These are phyloP conservation scores for Tremellales sp. DNA, from an alignment of 1,284 basidiomycete species.

Conservation along the genomic window DNA sequence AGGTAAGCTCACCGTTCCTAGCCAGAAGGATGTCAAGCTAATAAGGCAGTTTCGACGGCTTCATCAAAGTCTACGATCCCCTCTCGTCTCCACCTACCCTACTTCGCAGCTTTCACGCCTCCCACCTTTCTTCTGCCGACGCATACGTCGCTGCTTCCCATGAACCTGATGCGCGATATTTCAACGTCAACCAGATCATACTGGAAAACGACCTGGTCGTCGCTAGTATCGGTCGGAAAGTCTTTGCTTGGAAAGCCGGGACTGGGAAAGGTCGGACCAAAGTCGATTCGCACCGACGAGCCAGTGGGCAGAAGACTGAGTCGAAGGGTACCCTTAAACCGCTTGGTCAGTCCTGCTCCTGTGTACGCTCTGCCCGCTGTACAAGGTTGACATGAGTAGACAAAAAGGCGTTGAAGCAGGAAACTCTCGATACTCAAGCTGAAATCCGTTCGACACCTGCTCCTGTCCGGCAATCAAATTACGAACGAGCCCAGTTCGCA, in stretches of 20 bases:
- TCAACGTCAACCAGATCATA: slow-evolving; percentile 43
- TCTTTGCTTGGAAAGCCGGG: slow-evolving; percentile 44
- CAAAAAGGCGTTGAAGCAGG: slow-evolving; percentile 31
- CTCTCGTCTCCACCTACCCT: slow-evolving; percentile 26
- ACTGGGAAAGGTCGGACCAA: slow-evolving; percentile 36
- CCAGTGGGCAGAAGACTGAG: slow-evolving; percentile 21
- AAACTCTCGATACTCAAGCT: slow-evolving; percentile 26
- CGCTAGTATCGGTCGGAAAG: slow-evolving; percentile 37
- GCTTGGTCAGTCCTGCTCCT: no score
- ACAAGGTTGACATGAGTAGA: no score
- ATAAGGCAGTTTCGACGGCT: slow-evolving; percentile 32
- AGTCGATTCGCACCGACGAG: slow-evolving; percentile 17
- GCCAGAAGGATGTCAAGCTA: background rate
- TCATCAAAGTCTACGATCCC: slow-evolving; percentile 42
- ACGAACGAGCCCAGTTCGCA: slow-evolving; percentile 15
- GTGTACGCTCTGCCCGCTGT: no score
- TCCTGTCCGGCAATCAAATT: background rate
- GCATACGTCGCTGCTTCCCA: slow-evolving; percentile 25
- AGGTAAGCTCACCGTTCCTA: slow-evolving; percentile 16
- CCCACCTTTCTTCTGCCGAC: slow-evolving; percentile 33
- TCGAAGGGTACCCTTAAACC: slow-evolving; percentile 14
- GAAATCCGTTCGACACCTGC: slow-evolving; percentile 18
- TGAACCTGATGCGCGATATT: slow-evolving; percentile 25
- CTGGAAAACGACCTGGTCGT: slow-evolving; percentile 45
- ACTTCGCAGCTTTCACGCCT: slow-evolving; percentile 35